Conservation (phyloP, 2,329 filamentous ascomycete genomes). For the Calonectria hawksworthii region DNA sequence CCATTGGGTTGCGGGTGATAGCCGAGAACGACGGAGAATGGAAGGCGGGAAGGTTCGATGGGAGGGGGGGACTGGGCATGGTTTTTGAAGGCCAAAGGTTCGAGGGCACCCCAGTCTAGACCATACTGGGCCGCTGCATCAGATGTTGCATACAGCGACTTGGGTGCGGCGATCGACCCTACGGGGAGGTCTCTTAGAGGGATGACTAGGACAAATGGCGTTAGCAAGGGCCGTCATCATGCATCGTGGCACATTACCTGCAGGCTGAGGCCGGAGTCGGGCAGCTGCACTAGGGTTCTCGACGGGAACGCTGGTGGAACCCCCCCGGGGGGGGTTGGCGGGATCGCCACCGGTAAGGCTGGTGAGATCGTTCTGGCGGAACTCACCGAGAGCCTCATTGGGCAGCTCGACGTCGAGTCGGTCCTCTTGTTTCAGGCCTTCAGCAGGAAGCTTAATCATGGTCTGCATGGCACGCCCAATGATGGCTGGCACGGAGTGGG, state of each 20-base stretch:
- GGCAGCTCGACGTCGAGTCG: not conserved
- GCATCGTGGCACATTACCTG: slow-evolving; percentile 3
- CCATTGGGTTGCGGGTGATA: not conserved
- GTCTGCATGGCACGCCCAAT: not conserved
- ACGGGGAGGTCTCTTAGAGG: not conserved
- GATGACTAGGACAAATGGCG: not conserved
- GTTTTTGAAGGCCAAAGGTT: not conserved
- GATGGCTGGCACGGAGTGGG: not conserved
- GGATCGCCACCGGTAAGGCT: not conserved
- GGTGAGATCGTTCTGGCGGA: not conserved
- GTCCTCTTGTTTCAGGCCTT: not conserved
- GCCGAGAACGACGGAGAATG: slow-evolving; percentile 2
- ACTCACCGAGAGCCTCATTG: not conserved
- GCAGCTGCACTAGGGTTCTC: not conserved
- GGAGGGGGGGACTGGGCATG: not conserved
- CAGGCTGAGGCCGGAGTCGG: not conserved
- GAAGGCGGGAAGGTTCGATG: not conserved
- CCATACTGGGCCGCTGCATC: not conserved
- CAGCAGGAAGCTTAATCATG: too few species aligned
- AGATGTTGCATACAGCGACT: not conserved
- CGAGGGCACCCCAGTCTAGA: not conserved
- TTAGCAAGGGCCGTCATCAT: slow-evolving; percentile 6
- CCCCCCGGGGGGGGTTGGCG: not conserved
- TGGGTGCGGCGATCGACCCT: not conserved
- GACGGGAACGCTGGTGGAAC: not conserved